phyloP scores from a whole-genome alignment of 2,329 filamentous ascomycete genomes.

The Diplodia seriata region DNA sequence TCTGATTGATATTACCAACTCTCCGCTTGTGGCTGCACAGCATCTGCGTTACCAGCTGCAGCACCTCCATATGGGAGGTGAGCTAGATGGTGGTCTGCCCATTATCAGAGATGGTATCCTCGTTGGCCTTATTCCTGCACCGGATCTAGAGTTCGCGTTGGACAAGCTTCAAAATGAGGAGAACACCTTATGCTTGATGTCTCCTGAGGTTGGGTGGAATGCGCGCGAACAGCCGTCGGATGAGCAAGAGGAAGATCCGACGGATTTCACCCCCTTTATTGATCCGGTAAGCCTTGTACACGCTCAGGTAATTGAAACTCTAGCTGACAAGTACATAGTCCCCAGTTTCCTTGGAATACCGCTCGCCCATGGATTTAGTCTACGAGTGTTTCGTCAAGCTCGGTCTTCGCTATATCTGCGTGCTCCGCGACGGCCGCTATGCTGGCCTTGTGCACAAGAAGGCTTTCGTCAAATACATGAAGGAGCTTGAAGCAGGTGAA shows the following conservation, averaged over 20 bases:
- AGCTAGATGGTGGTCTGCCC: conserved; percentile 89
- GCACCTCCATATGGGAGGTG: conserved; percentile 80
- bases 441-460: conserved; percentile 96
- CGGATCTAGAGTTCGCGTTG: conserved; percentile 90
- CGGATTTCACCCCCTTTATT: conserved; percentile 89
- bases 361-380: conserved; percentile 90
- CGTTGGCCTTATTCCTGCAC: conserved; percentile 89
- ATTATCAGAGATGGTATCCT: conserved; percentile 80
- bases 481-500: conserved; percentile 71
- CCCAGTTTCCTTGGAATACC: conserved; percentile 85
- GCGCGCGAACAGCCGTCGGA: conserved; percentile 61
- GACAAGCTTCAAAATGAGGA: conserved; percentile 82
- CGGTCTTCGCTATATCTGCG: conserved; percentile 90
- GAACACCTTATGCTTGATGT: conserved; percentile 81
- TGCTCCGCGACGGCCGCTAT: conserved; percentile 82
- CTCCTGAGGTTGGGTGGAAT: conserved; percentile 61
- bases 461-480: conserved; percentile 92
- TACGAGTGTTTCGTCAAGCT: conserved; percentile 97
- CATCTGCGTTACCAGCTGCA: conserved; percentile 83
- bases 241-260: conserved; percentile 65
- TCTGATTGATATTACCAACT: conserved; percentile 86
- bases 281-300: conserved; percentile 69
- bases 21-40: conserved; percentile 77
- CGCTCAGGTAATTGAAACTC: background rate
- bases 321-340: conserved; percentile 58